These are phyloP conservation scores for Aquilaria yunnanensis DNA, from an alignment of 345 rosid species.

Conservation along the genomic window DNA sequence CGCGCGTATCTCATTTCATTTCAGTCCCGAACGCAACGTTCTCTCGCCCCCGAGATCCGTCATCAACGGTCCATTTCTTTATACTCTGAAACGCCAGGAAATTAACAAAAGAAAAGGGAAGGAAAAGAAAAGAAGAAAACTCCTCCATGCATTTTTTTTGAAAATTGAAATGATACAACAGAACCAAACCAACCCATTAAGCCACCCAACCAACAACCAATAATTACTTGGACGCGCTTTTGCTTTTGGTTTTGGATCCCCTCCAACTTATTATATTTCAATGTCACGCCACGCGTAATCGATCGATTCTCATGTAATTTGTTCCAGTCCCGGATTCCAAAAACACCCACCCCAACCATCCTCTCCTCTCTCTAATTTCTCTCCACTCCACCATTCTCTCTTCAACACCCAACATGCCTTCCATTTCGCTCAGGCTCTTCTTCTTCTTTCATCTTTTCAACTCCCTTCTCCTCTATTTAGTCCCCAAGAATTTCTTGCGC, in stretches of 20 bases:
- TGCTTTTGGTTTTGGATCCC: background rate
- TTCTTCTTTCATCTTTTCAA: slow-evolving; percentile 19
- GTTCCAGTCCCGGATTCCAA: background rate
- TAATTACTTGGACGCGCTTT: slow-evolving; percentile 9
- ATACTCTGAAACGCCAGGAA: background rate
- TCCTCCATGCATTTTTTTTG: too few relatives aligned
- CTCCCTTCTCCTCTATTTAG: slow-evolving; percentile 14
- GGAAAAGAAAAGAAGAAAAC: too few relatives aligned
- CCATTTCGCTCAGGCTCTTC: slow-evolving; percentile 17
- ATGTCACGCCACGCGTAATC: background rate
- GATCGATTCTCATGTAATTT: background rate
- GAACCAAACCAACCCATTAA: background rate
- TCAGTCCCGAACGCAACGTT: too few relatives aligned
- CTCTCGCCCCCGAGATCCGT: slow-evolving; percentile 8
- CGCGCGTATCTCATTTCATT: too few relatives aligned
- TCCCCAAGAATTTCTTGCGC: slow-evolving; percentile 23
- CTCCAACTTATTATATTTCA: background rate
- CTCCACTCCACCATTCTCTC: background rate
- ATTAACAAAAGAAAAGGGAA: too few relatives aligned
- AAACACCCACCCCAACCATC: background rate
- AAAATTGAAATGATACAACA: too few relatives aligned
- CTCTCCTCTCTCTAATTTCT: slow-evolving; percentile 7
- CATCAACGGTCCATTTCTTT: slow-evolving; percentile 15
- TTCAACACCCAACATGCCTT: slow-evolving; percentile 10
- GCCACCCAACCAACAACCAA: background rate